Base-by-base conservation (phyloP, 208 protist genomes). In the Leptomonas pyrrhocoris region DNA sequence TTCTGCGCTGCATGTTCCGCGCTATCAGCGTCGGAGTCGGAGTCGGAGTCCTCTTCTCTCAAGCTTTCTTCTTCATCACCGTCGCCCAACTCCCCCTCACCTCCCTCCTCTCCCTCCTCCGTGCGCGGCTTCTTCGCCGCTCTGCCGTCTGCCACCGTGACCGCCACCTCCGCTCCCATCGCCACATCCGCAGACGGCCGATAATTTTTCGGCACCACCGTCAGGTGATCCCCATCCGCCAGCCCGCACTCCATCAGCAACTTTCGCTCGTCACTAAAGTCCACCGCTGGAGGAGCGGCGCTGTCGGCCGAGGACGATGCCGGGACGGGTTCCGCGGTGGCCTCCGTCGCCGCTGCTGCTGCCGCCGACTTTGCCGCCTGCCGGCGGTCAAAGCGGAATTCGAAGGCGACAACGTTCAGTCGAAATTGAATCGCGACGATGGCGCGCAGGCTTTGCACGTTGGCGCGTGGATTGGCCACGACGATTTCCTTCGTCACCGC, bases 381-480 rank as follows among this genome's bases (percentile, higher is more conserved):
- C 9, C 59, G 54, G 27, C 43, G 61, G 36, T 50, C 46, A 34
- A 76, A 78, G 62, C 58, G 46, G 54, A 94, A 87, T 59, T 74
- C 71, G 63, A 94, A 94, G 28, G 77, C 70, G 38, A 84, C 31
- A 18, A 88, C 76, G 13, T 80, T 79, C 2, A 94, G 64, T 1
- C 80, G 79, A 62, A 96, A 93, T 76, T 87, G 81, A 16, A 96
- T 84, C 8, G 89, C 84, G 27, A 85, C 84, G 19, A 79, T 87
- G 12, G 88, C 88, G 8, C 92, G 86, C 45, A 96, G 49, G 51
- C 84, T 94, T 27, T 80, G 80, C 36, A 96, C 58, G 13, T 83
- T 93, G 9, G 92, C 92, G 2, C 69, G 74, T 13, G 92, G 86
- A 62, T 96, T 93, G 19, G 76, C 68, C 53, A 96, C 84, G 16